A percentile compares a stretch with the other conserved stretches of the same genome.
Evolutionary conservation across 1,139 yeast species (phyloP).

Genomic region (Yamadazyma trypodendri): DNA sequence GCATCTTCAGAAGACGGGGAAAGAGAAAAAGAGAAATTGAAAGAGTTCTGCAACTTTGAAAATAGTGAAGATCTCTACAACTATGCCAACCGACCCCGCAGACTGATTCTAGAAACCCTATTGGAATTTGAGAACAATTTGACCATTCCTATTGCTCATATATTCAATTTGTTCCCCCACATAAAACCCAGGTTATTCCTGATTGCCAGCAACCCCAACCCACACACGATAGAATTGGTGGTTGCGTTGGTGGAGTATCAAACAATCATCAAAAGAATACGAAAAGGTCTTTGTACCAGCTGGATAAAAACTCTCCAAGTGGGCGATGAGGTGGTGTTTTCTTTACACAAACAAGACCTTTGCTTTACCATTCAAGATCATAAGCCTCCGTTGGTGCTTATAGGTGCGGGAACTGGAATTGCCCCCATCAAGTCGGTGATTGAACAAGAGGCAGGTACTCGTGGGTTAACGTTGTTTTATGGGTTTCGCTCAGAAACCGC

Average conservation of each 20-base stretch:
- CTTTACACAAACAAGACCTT: slow-evolving; percentile 51
- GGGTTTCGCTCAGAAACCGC: slow-evolving; percentile 71
- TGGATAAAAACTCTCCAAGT: slow-evolving; percentile 58
- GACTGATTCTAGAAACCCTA: slow-evolving; percentile 82
- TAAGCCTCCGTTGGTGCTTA: slow-evolving; percentile 59
- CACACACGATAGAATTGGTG: slow-evolving; percentile 54
- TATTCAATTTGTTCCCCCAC: slow-evolving; percentile 74
- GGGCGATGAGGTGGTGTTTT: slow-evolving; percentile 54
- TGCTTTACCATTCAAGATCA: slow-evolving; percentile 21
- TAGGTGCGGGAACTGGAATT: slow-evolving; percentile 90
- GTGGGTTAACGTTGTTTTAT: slow-evolving; percentile 54
- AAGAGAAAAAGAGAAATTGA: slow-evolving; percentile 71
- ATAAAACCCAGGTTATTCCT: slow-evolving; percentile 74
- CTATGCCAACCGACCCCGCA: slow-evolving; percentile 86
- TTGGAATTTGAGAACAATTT: slow-evolving; percentile 73
- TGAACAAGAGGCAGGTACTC: slow-evolving; percentile 23
- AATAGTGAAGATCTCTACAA: slow-evolving; percentile 80
- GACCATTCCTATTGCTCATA: slow-evolving; percentile 67
- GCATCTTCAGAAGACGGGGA: slow-evolving; percentile 42
- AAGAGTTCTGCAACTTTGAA: slow-evolving; percentile 70
- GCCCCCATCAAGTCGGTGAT: slow-evolving; percentile 83
- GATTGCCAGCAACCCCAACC: slow-evolving; percentile 29
- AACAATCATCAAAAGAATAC: slow-evolving; percentile 71
- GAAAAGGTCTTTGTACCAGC: slow-evolving; percentile 82
- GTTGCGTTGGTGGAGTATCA: slow-evolving; percentile 85